Conservation (phyloP, 345 rosid genomes). For the Salix exigua region DNA sequence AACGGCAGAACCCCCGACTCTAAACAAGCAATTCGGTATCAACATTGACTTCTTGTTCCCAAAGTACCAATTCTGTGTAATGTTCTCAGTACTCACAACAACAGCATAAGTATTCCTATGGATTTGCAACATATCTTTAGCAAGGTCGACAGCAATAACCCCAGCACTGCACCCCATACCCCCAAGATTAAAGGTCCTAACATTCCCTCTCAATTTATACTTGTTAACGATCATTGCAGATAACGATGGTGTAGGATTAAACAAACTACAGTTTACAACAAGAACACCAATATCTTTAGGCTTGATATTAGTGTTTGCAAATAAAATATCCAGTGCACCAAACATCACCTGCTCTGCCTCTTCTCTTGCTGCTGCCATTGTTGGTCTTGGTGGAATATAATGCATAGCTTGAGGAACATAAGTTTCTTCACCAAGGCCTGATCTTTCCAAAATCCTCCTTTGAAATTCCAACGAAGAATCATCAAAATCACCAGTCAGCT, state of each 20-base stretch:
- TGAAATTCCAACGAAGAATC: slow-evolving; percentile 83
- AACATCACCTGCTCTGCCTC: slow-evolving; percentile 95
- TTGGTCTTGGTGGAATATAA: slow-evolving; percentile 66
- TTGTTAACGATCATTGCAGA: slow-evolving; percentile 89
- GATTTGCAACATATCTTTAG: slow-evolving; percentile 79
- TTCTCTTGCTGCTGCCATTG: slow-evolving; percentile 80
- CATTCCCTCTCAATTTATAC: slow-evolving; percentile 74
- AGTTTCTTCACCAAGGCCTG: slow-evolving; percentile 94
- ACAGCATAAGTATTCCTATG: slow-evolving; percentile 83
- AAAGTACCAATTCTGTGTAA: slow-evolving; percentile 91
- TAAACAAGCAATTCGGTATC: slow-evolving; percentile 82
- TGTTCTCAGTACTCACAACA: slow-evolving; percentile 88
- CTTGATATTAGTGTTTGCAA: slow-evolving; percentile 60
- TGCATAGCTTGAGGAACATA: slow-evolving; percentile 80
- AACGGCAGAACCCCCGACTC: slow-evolving; percentile 77
- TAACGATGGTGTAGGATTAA: slow-evolving; percentile 86
- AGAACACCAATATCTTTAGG: slow-evolving; percentile 82
- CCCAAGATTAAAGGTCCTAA: slow-evolving; percentile 68
- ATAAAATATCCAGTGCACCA: slow-evolving; percentile 69
- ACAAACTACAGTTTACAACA: slow-evolving; percentile 86
- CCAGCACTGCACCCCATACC: slow-evolving; percentile 98
- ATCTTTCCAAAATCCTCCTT: slow-evolving; percentile 69
- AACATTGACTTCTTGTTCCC: slow-evolving; percentile 88
- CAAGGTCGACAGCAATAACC: slow-evolving; percentile 73
- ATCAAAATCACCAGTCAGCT: slow-evolving; percentile 63